Base-by-base conservation (phyloP, 805 yeast genomes). In the Yarrowia osloensis region DNA sequence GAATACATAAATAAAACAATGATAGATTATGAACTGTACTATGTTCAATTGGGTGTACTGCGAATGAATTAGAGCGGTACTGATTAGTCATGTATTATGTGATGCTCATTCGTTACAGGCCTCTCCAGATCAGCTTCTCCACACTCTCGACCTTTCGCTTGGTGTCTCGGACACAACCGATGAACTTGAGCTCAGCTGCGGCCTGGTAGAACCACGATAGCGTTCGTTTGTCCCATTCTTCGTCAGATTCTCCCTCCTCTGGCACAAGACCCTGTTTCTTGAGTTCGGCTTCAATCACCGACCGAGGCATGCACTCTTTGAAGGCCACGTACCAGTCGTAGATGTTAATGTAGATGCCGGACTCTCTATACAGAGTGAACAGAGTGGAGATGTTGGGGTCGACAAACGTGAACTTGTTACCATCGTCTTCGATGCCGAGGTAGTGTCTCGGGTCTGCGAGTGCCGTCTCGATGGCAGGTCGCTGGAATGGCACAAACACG, bases 181-280 rank as follows among this genome's bases (percentile, higher is more conserved):
- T 77, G 69, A 84, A 78, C 68, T 86, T 84, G 68, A 92, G 79
- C 73, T 91, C 97, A 28, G 84, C 84, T 59, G 93, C 81, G 21
- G 86, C 86, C 71, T 89, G 93, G 69, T 89, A 77, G 74, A 92
- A 92, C 85, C 95, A 85, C 3, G 91, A 84, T 70, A 89, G 79
- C 0, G 86, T 78, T 55, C 87, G 71, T 68, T 85, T 83, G 52
- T 87, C 88, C 91, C 95, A 89, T 9, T 78, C 79, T 1, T 73
- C 76, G 5, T 80, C 76, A 8, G 73, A 74, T 4, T 74, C 75
- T 70, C 70, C 7, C 74, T 70, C 50, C 71, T 31, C 59, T 8
- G 65, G 28, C 5, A 42, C 50, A 8, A 67, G 24, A 39, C 67
- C 59, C 19, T 19, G 19, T 15, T 50, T 63, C 47, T 44, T 46